Conservation (phyloP, 2,329 filamentous ascomycete species). For the Fusarium sp. region DNA sequence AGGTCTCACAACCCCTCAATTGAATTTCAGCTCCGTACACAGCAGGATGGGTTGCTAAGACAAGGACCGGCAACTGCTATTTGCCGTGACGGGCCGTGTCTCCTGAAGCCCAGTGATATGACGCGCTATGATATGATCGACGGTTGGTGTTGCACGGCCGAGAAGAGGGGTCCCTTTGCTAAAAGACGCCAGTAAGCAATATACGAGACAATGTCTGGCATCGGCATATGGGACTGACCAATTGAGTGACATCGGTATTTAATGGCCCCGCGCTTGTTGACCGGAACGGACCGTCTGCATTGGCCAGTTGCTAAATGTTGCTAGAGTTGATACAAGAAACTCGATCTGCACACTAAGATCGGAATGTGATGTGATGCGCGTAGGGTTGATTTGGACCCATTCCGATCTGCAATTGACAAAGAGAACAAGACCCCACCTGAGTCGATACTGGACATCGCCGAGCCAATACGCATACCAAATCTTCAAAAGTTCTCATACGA, state of each 20-base stretch:
- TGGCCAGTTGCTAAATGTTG: conserved; percentile 1
- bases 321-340: background rate
- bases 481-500: background rate
- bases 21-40: background rate
- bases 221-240: conserved; percentile 21
- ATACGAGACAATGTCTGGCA: conserved; percentile 15
- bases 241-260: conserved; percentile 2
- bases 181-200: conserved; percentile 28
- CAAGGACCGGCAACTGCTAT: background rate
- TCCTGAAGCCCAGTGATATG: background rate
- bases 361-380: background rate
- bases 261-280: conserved; percentile 12
- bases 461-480: background rate
- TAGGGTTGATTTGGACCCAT: background rate
- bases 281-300: conserved; percentile 37
- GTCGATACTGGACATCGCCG: background rate
- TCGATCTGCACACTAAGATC: background rate
- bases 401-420: background rate
- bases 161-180: background rate
- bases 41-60: background rate
- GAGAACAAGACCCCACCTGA: background rate
- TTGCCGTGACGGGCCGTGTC: conserved; percentile 6
- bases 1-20: conserved; percentile 34
- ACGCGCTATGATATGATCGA: conserved; percentile 6
- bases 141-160: background rate